A percentile compares a stretch with the other conserved stretches of the same genome.
These are phyloP conservation scores for Arxiozyma slooffiae DNA, from an alignment of 1,139 yeast genomes.

Conservation along the genomic window DNA sequence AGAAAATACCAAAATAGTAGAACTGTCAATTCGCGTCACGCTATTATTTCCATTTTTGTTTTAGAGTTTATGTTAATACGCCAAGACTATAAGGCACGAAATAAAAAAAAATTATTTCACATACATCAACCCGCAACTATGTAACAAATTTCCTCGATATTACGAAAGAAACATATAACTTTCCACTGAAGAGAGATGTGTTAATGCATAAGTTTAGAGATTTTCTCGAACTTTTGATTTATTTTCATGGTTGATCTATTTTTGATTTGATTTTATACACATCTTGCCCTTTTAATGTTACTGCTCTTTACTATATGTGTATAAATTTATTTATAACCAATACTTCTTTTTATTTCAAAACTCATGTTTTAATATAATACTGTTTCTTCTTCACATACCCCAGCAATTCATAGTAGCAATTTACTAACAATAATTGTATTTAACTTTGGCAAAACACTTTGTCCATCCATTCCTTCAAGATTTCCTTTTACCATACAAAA, in stretches of 20 bases:
- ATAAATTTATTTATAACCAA: neutral
- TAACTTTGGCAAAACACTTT: neutral
- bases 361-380: neutral
- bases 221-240: neutral
- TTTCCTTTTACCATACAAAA: neutral
- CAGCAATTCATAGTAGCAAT: neutral
- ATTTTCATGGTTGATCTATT: no score
- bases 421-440: slow-evolving; percentile 1
- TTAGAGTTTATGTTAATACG: neutral
- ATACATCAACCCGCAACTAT: neutral
- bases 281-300: no score
- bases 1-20: neutral
- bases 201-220: neutral
- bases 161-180: neutral
- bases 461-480: slow-evolving; percentile 2
- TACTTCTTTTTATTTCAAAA: neutral
- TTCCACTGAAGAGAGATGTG: neutral
- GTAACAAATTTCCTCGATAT: neutral
- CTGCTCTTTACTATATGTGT: neutral
- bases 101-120: neutral
- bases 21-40: neutral
- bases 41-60: neutral
- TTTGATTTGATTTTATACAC: neutral
- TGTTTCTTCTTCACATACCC: neutral
- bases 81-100: neutral